Percentiles rank a stretch among this genome's conserved stretches.
These are phyloP conservation scores for Trichoderma koningiopsis DNA, from an alignment of 2,329 filamentous ascomycete species.

Conservation along the genomic window DNA sequence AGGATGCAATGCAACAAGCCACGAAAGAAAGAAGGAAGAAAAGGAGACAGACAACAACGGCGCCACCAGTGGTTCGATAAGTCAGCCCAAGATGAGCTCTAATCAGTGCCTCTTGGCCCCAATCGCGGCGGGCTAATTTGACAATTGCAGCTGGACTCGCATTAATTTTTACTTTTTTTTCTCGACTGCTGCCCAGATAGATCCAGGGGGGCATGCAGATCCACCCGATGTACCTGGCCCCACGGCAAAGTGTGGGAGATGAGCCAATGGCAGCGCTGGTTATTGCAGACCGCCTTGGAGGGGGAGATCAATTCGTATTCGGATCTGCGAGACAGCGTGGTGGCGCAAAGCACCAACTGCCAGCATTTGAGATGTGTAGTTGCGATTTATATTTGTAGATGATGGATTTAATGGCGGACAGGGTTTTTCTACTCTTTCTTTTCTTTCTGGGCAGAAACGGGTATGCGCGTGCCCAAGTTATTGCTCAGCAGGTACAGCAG, in stretches of 20 bases:
- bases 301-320: conserved; percentile 9
- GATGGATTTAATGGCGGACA: too few relatives aligned
- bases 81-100: conserved; percentile 23
- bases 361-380: too few relatives aligned
- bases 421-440: too few relatives aligned
- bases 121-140: conserved; percentile 8
- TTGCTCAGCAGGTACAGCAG: too few relatives aligned
- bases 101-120: conserved; percentile 6
- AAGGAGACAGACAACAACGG: conserved; percentile 4
- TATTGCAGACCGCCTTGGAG: conserved; percentile 10
- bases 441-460: too few relatives aligned
- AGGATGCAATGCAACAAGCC: neutral
- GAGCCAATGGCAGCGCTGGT: conserved; percentile 2
- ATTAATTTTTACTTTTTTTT: conserved; percentile 11
- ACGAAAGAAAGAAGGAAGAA: neutral
- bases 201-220: conserved; percentile 3
- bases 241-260: neutral
- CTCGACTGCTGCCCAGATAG: neutral
- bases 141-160: neutral
- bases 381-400: too few relatives aligned
- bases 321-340: neutral
- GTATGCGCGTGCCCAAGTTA: too few relatives aligned
- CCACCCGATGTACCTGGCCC: neutral
- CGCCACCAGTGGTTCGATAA: conserved; percentile 24
- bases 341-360: neutral